phyloP scores from a whole-genome alignment of 129 eudicot genomes.

The Erigeron canadensis region DNA sequence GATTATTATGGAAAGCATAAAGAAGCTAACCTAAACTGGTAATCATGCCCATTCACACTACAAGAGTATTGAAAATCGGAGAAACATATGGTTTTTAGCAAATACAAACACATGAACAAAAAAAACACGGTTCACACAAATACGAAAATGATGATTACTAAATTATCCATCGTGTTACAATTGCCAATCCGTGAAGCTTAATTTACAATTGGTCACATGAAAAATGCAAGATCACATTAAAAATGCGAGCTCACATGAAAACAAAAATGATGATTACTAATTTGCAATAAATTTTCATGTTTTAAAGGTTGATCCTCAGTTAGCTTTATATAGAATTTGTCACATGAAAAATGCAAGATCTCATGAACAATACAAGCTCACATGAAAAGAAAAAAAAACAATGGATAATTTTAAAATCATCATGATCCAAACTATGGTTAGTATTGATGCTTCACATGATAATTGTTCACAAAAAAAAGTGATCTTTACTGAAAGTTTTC shows the following conservation, averaged over 20 bases:
- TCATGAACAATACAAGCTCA: background rate
- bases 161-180: too few species aligned
- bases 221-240: background rate
- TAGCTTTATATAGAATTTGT: too few species aligned
- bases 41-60: background rate
- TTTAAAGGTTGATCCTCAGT: too few species aligned
- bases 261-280: constrained; percentile 5
- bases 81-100: background rate
- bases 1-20: too few species aligned
- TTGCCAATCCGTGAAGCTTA: too few species aligned
- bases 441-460: background rate
- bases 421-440: background rate
- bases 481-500: background rate
- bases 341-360: background rate
- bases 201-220: background rate
- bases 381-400: background rate
- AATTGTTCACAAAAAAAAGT: background rate
- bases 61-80: background rate
- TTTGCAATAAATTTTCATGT: too few species aligned
- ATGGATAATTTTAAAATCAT: background rate
- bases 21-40: background rate
- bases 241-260: background rate
- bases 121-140: background rate
- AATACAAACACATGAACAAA: background rate
- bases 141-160: background rate